A percentile compares a stretch with the other conserved stretches of the same genome.
Evolutionary conservation across 345 rosid species (phyloP).

Genomic region (Salix suchowensis): DNA sequence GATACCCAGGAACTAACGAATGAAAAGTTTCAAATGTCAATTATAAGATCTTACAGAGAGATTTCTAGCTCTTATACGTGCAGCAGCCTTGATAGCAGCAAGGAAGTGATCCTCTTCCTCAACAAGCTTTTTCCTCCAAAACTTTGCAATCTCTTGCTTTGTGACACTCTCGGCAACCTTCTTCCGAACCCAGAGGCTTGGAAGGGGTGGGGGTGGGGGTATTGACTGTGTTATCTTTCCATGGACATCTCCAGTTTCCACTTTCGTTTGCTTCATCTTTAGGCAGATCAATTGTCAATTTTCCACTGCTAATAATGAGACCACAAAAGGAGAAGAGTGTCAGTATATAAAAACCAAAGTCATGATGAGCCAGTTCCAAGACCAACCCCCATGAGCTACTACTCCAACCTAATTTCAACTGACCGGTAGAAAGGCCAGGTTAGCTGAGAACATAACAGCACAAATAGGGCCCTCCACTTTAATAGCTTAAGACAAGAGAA

Average conservation of each 20-base stretch:
- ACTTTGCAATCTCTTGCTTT: slow-evolving; percentile 69
- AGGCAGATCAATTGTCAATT: neutral
- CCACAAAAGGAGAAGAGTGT: neutral
- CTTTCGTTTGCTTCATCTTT: slow-evolving; percentile 41
- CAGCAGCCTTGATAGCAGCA: slow-evolving; percentile 88
- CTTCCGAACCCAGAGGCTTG: slow-evolving; percentile 38
- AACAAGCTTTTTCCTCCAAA: slow-evolving; percentile 67
- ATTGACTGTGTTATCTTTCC: slow-evolving; percentile 22
- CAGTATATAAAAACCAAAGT: neutral
- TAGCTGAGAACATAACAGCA: neutral
- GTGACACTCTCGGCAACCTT: slow-evolving; percentile 47
- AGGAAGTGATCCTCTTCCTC: slow-evolving; percentile 82
- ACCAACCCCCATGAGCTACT: slow-evolving; percentile 20
- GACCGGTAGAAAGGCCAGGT: slow-evolving; percentile 5
- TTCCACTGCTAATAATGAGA: neutral
- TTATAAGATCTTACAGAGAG: slow-evolving; percentile 45
- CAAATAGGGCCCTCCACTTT: neutral
- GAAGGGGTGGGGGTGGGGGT: slow-evolving; percentile 44
- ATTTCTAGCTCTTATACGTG: slow-evolving; percentile 68
- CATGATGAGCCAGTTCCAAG: neutral
- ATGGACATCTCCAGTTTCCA: slow-evolving; percentile 20
- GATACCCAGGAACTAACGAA: neutral
- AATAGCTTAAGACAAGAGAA: neutral
- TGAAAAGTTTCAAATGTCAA: neutral
- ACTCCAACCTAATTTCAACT: slow-evolving; percentile 58